Evolutionary conservation across 257 asterid genomes (phyloP).

Genomic region (Osmanthus fragrans): DNA sequence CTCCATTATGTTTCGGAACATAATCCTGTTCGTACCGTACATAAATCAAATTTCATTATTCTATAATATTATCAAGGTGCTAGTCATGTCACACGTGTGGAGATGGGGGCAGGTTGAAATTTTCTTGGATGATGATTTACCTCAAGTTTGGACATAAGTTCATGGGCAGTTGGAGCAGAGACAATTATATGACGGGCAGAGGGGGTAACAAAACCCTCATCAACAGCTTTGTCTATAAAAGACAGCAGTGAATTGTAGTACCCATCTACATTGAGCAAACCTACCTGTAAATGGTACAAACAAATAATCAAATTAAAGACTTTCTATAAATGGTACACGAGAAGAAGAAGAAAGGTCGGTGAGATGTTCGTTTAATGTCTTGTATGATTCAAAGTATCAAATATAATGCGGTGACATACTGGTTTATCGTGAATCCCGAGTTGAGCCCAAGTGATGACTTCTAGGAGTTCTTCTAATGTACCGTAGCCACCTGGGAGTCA

Average conservation of each 20-base stretch:
- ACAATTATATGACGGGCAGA: conserved; percentile 94
- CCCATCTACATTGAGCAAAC: conserved; percentile 89
- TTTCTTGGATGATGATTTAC: conserved; percentile 34
- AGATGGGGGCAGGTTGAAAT: not conserved
- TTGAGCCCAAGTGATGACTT: conserved; percentile 98
- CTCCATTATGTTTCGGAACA: conserved; percentile 59
- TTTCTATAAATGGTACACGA: no score
- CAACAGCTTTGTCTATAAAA: conserved; percentile 96
- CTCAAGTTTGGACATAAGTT: conserved; percentile 90
- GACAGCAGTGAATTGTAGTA: conserved; percentile 82
- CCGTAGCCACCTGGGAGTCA: conserved; percentile 84
- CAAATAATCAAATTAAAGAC: no score
- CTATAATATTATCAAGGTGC: not conserved
- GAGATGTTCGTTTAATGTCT: not conserved
- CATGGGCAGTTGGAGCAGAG: conserved; percentile 92
- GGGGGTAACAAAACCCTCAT: conserved; percentile 79
- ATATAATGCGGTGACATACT: conserved; percentile 33
- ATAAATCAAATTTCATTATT: not conserved
- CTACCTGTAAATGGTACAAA: conserved; percentile 54
- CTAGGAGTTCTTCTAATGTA: conserved; percentile 85
- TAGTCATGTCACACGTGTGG: not conserved
- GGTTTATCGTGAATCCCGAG: conserved; percentile 95
- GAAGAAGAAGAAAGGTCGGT: no score
- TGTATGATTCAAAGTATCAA: no score
- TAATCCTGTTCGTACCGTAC: conserved; percentile 46